Conservation (phyloP, 305 asterid genomes). For the Fraxinus platypoda region DNA sequence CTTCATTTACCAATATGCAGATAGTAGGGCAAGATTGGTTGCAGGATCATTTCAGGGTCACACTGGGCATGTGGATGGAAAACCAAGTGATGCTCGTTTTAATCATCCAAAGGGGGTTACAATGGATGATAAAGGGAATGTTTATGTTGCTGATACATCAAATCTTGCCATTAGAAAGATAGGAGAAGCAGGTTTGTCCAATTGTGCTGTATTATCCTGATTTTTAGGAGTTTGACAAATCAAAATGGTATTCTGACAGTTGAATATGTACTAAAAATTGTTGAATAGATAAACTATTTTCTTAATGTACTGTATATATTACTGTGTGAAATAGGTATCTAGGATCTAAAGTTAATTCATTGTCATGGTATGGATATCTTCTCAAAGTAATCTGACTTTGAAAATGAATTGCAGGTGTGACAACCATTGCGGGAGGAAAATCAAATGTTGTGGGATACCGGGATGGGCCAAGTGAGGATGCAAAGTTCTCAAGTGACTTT, state of each 20-base stretch:
- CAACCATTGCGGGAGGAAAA: constrained; percentile 98
- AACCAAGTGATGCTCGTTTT: constrained; percentile 92
- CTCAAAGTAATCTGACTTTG: constrained; percentile 20
- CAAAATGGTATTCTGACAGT: not conserved
- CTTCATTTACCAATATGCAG: constrained; percentile 37
- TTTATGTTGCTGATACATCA: constrained; percentile 84
- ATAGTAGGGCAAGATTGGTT: constrained; percentile 88
- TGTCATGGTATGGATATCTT: not conserved
- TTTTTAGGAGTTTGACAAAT: not conserved
- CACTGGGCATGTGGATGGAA: constrained; percentile 94
- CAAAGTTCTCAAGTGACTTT: constrained; percentile 86
- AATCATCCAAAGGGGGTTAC: constrained; percentile 85
- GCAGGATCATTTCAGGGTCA: constrained; percentile 97
- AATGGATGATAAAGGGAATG: constrained; percentile 94
- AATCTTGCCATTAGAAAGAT: constrained; percentile 96
- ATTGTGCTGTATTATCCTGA: not conserved
- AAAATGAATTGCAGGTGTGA: constrained; percentile 61
- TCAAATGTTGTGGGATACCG: constrained; percentile 86
- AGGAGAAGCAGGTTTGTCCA: constrained; percentile 74
- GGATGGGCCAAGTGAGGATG: constrained; percentile 98
- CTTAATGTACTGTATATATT: not conserved
- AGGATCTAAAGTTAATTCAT: not conserved
- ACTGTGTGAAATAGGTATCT: not conserved
- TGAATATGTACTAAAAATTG: not conserved
- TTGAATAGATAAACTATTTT: not conserved